Evolutionary conservation across 805 yeast species (phyloP).

Genomic region (Wickerhamiella parazyma): DNA sequence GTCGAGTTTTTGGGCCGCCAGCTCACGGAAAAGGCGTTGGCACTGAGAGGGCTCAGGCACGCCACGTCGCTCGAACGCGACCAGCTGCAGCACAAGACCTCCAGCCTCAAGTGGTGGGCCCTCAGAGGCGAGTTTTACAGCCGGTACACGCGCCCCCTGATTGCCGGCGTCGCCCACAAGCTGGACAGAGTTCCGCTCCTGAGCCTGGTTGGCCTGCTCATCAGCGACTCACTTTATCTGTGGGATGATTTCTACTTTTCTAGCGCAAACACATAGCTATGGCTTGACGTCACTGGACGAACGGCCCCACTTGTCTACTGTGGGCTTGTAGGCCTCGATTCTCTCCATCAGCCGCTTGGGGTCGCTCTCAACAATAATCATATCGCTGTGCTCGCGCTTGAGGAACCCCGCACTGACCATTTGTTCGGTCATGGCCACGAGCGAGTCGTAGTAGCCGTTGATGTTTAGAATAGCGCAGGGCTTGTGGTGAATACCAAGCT

Average conservation of each 20-base stretch:
- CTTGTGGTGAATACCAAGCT: constrained; percentile 69
- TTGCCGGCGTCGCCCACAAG: constrained; percentile 19
- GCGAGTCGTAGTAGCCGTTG: constrained; percentile 65
- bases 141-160: constrained; percentile 22
- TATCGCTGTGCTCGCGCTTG: background rate
- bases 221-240: constrained; percentile 28
- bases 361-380: background rate
- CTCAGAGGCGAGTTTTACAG: constrained; percentile 29
- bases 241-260: constrained; percentile 29
- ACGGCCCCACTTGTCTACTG: background rate
- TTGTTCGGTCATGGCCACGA: constrained; percentile 28
- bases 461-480: constrained; percentile 70
- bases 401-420: background rate
- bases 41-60: constrained; percentile 12
- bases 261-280: constrained; percentile 9
- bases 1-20: constrained; percentile 25
- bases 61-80: constrained; percentile 25
- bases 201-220: constrained; percentile 22
- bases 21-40: constrained; percentile 19
- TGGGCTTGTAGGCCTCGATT: background rate
- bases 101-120: constrained; percentile 28
- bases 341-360: background rate
- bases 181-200: constrained; percentile 25
- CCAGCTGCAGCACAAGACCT: constrained; percentile 21
- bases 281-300: background rate